Percentiles rank a stretch among this genome's conserved stretches.
phyloP scores from a whole-genome alignment of 768 basidiomycete genomes.

The Tylopilus balloui region DNA sequence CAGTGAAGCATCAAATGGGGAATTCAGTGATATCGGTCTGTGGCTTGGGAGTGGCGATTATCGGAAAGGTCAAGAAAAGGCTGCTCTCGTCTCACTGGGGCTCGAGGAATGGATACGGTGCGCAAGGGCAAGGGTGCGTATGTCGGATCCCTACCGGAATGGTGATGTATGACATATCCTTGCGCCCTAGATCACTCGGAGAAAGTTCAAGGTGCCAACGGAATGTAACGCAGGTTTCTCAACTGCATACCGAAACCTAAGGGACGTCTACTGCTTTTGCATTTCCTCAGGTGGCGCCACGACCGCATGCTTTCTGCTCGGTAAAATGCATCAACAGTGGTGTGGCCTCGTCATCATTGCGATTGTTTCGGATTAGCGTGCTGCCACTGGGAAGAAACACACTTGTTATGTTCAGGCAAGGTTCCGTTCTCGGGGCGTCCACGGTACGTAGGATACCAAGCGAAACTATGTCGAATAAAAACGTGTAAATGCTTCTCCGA shows the following conservation, averaged over 20 bases:
- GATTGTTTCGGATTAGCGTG: conserved; percentile 7
- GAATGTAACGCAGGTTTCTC: conserved; percentile 11
- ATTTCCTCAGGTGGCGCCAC: conserved; percentile 14
- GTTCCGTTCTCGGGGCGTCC: not conserved
- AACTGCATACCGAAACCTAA: conserved; percentile 10
- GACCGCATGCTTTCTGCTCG: conserved; percentile 39
- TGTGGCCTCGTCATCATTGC: conserved; percentile 21
- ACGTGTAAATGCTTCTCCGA: conserved; percentile 1
- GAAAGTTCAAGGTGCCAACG: conserved; percentile 9
- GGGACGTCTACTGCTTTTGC: conserved; percentile 12
- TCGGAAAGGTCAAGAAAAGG: conserved; percentile 26
- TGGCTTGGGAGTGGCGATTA: conserved; percentile 46
- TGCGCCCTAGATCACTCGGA: conserved; percentile 16
- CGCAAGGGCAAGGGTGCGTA: conserved; percentile 11
- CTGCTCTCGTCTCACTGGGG: conserved; percentile 34
- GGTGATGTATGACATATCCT: conserved; percentile 1
- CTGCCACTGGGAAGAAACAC: not conserved
- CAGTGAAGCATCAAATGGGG: conserved; percentile 48
- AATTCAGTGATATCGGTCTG: conserved; percentile 49
- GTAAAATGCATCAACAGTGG: conserved; percentile 24
- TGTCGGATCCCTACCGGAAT: conserved; percentile 4
- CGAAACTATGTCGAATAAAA: not conserved
- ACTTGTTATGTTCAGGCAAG: not conserved
- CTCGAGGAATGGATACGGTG: conserved; percentile 22
- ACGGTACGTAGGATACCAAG: not conserved